phyloP scores from a whole-genome alignment of 768 basidiomycete genomes.

The Phaeotremella skinneri region DNA sequence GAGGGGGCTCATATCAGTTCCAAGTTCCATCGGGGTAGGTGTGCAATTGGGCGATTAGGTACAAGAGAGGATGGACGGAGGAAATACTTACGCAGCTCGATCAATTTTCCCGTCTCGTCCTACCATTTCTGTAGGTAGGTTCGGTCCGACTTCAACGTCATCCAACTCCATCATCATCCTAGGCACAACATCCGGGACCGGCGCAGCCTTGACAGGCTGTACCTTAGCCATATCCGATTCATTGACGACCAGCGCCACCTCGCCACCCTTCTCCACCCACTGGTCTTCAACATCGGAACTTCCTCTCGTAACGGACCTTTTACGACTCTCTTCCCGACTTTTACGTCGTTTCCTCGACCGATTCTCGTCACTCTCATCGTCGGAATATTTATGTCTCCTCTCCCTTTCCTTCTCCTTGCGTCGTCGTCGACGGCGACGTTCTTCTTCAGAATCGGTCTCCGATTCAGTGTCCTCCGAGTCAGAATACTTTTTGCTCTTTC shows the following conservation, averaged over 20 bases:
- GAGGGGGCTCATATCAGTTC: background rate
- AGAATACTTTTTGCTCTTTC: slow-evolving; percentile 16
- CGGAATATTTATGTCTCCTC: slow-evolving; percentile 26
- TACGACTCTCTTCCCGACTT: background rate
- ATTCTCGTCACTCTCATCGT: slow-evolving; percentile 27
- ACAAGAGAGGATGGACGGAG: background rate
- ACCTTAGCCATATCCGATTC: background rate
- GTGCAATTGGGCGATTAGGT: background rate
- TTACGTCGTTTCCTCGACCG: slow-evolving; percentile 12
- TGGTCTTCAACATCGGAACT: slow-evolving; percentile 39
- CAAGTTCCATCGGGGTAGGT: background rate
- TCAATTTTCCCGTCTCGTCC: slow-evolving; percentile 63
- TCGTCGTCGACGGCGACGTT: slow-evolving; percentile 49
- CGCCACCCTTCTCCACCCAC: slow-evolving; percentile 49
- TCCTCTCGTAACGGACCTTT: background rate
- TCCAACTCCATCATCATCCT: slow-evolving; percentile 54
- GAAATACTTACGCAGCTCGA: slow-evolving; percentile 56
- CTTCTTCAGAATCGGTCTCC: slow-evolving; percentile 35
- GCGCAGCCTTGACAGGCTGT: slow-evolving; percentile 24
- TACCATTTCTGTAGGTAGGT: slow-evolving; percentile 61
- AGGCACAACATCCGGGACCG: slow-evolving; percentile 25
- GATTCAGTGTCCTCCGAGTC: slow-evolving; percentile 25
- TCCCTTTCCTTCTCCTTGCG: slow-evolving; percentile 32
- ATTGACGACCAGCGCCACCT: slow-evolving; percentile 13
- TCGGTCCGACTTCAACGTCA: slow-evolving; percentile 75